A percentile compares a stretch with the other conserved stretches of the same genome.
Conservation (phyloP, 345 rosid species). For the Iberis pinnata region DNA sequence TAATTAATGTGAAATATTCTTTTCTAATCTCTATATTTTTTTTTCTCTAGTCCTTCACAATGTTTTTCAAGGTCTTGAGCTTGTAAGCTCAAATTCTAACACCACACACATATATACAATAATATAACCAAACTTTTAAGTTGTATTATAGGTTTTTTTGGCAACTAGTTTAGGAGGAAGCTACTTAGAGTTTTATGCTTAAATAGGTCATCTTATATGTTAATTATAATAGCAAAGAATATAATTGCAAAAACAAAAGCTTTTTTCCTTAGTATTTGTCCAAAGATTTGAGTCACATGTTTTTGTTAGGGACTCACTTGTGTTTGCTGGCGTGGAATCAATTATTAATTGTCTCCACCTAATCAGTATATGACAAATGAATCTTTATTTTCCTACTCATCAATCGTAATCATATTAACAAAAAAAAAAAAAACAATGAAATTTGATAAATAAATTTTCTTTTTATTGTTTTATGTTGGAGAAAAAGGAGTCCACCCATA, state of each 20-base stretch:
- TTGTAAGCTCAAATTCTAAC: too few relatives aligned
- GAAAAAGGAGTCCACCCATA: constrained; percentile 24
- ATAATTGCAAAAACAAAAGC: too few relatives aligned
- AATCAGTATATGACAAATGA: constrained; percentile 27
- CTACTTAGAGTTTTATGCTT: not conserved
- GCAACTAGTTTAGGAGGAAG: too few relatives aligned
- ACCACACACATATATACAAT: too few relatives aligned
- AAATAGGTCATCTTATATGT: not conserved
- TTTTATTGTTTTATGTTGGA: constrained; percentile 20
- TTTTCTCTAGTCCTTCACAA: too few relatives aligned
- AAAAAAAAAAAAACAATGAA: not conserved
- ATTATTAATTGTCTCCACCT: constrained; percentile 19
- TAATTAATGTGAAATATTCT: too few relatives aligned
- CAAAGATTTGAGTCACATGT: constrained; percentile 8
- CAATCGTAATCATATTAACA: not conserved
- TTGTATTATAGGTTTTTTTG: too few relatives aligned
- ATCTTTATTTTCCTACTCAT: constrained; percentile 3
- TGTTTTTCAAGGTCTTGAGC: too few relatives aligned
- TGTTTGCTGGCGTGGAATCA: constrained; percentile 31
- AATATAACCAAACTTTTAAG: too few relatives aligned
- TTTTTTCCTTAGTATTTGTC: too few relatives aligned
- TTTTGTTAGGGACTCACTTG: constrained; percentile 24
- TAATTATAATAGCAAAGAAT: too few relatives aligned
- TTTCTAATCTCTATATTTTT: too few relatives aligned
- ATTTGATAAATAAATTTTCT: not conserved